These are phyloP conservation scores for Volutella citrinella DNA, from an alignment of 2,329 filamentous ascomycete genomes.

Conservation along the genomic window DNA sequence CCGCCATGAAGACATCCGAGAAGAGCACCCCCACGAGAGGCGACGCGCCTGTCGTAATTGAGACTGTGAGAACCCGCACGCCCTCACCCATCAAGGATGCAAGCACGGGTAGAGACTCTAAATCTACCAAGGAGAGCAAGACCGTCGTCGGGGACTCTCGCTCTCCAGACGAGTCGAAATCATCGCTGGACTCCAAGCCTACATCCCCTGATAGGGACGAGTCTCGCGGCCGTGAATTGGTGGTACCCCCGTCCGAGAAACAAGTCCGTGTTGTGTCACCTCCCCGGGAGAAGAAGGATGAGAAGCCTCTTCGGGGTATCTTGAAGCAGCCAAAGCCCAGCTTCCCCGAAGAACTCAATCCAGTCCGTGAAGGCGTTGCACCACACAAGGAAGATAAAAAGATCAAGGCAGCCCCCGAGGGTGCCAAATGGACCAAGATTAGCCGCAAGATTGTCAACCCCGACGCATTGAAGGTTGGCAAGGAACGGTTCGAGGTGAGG, in stretches of 20 bases:
- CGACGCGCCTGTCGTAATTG: constrained; percentile 17
- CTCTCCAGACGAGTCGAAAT: constrained; percentile 11
- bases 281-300: constrained; percentile 59
- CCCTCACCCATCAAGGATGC: constrained; percentile 16
- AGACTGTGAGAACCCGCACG: constrained; percentile 25
- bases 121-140: constrained; percentile 13
- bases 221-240: constrained; percentile 41
- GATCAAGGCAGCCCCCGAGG: constrained; percentile 66
- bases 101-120: constrained; percentile 11
- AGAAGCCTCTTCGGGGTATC: constrained; percentile 76
- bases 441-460: constrained; percentile 85
- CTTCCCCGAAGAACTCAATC: constrained; percentile 84
- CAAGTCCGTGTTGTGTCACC: constrained; percentile 71
- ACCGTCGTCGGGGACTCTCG: constrained; percentile 1
- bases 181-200: constrained; percentile 13
- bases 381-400: constrained; percentile 86
- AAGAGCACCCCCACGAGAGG: constrained; percentile 17
- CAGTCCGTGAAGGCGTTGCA: constrained; percentile 84
- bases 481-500: constrained; percentile 89
- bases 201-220: constrained; percentile 26
- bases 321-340: constrained; percentile 76
- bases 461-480: constrained; percentile 78
- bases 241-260: too few species aligned
- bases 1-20: constrained; percentile 35
- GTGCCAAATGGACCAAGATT: constrained; percentile 92